Base-by-base conservation (phyloP, 352 stramenopile species). In the Thalassiosira sp. region DNA sequence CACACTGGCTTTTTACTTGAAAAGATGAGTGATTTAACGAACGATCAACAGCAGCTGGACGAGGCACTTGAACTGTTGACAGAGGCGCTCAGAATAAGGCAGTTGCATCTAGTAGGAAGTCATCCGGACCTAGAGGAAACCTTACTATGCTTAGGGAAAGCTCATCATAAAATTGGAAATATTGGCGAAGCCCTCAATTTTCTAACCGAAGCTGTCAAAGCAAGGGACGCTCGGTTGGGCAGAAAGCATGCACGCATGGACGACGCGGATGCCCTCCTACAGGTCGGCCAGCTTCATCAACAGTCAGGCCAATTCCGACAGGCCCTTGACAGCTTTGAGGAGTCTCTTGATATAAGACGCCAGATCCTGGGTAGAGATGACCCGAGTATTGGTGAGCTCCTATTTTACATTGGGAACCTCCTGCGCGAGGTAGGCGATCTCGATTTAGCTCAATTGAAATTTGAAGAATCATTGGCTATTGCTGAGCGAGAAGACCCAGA, bases 381-480 rank as follows among this genome's bases (percentile, higher is more conserved):
- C 48, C 60, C 64, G 48, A 87, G 65, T 60, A 63, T 81, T 45
- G 79, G 63, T 0, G 74, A 87, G 52, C 66, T 87, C 43, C 20
- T 84, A 24, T 87, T 82, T 56, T 82, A 75, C 66, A 82, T 87
- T 67, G 79, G 65, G 20, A 80, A 87, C 58, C 74, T 87, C 33
- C 24, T 82, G 1, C 73, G 74, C 53, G 79, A 84, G 67, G 66
- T 72, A 48, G 79, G 79, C 68, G 74, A 87, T 76, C 70, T 87
- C 63, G 74, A 84, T 63, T 53, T 76, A 43, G 79, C 79, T 52
- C 51, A 84, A 54, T 28, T 42, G 5, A 87, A 75, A 54, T 83
- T 83, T 35, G 71, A 88, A 73, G 67, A 83, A 43, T 76, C 76
- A n/a, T 74, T 85, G 45, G 24, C 22, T 33, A 81, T 81, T 68